Base-by-base conservation (phyloP, 345 rosid genomes). In the Carallia brachiata region DNA sequence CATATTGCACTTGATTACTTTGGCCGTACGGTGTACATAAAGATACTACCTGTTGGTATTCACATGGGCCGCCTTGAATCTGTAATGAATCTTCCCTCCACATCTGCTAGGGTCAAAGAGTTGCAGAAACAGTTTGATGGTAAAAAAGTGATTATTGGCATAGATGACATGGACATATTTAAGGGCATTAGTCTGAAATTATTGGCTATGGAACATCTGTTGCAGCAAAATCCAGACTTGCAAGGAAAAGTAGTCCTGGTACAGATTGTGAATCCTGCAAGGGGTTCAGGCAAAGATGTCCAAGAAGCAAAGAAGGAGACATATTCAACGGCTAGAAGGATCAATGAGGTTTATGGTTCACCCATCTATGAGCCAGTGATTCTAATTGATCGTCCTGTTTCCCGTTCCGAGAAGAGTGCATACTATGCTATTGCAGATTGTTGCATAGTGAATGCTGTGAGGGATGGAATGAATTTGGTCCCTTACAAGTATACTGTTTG, bases 381-480 rank as follows among this genome's bases (percentile, higher is more conserved):
- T 71, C 73, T 90, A 53, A 85, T 90, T 27, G 93, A 90, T 69
- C 96, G 90, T 63, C 81, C 67, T 17, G 91, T 86, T 70, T 88
- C 88, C 1, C 93, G 91, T 52, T 82, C 79, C 63, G 96, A 90
- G 79, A 90, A 90, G 85, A 83, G 88, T 56, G 96, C 96, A 1
- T 90, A 90, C 68, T 90, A 90, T 77, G 86, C 93, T 62, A 69
- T 85, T 59, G 93, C 96, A 18, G 96, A 90, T 67, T 88, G 91
- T 62, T 90, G 96, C 77, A 68, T 90, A 53, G 93, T 90, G 75
- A 90, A 84, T 76, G 96, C 96, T 12, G 93, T 90, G 65, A 81
- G 96, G 77, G 96, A 90, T 53, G 96, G 96, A 66, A 90, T 90
- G 96, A 90, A 90, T 81, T 81, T 90, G 31, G 93, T 90, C 34